Conservation (phyloP, 2,329 filamentous ascomycete genomes). For the Colletotrichum sp. region DNA sequence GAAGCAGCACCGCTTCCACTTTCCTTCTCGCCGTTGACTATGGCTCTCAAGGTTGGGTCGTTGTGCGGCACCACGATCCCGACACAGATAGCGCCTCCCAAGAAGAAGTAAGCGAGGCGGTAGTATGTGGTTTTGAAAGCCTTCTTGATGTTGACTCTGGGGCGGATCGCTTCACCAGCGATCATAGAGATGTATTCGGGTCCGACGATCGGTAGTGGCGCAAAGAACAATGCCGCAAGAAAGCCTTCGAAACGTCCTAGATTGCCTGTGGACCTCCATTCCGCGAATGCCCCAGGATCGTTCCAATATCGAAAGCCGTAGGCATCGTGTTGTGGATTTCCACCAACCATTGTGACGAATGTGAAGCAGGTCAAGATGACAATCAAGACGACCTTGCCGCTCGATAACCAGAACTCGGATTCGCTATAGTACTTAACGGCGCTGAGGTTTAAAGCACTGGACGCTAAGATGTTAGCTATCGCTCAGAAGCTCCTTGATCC, state of each 20-base stretch:
- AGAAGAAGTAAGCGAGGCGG: conserved; percentile 73
- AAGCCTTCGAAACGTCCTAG: conserved; percentile 76
- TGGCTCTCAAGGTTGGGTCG: background rate
- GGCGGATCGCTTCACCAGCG: conserved; percentile 71
- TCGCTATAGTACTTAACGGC: conserved; percentile 69
- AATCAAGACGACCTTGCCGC: conserved; percentile 65
- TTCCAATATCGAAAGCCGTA: conserved; percentile 75
- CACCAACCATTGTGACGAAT: conserved; percentile 67
- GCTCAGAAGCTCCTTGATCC: background rate
- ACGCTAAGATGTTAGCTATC: too few relatives aligned
- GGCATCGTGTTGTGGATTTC: conserved; percentile 60
- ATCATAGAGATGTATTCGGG: conserved; percentile 74
- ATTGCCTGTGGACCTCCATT: conserved; percentile 61
- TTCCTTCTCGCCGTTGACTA: conserved; percentile 24
- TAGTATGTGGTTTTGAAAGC: conserved; percentile 78
- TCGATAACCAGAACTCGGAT: conserved; percentile 72
- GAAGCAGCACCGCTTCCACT: conserved; percentile 49
- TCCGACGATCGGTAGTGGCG: conserved; percentile 67
- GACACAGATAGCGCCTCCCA: conserved; percentile 69
- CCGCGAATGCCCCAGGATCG: conserved; percentile 50
- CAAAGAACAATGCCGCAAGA: conserved; percentile 69
- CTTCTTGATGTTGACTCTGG: conserved; percentile 66
- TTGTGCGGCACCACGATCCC: conserved; percentile 72
- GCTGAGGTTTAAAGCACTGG: background rate
- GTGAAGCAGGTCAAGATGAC: conserved; percentile 67